A percentile compares a stretch with the other conserved stretches of the same genome.
Conservation (phyloP, 169 alveolate genomes). For the Babesia sp. region DNA sequence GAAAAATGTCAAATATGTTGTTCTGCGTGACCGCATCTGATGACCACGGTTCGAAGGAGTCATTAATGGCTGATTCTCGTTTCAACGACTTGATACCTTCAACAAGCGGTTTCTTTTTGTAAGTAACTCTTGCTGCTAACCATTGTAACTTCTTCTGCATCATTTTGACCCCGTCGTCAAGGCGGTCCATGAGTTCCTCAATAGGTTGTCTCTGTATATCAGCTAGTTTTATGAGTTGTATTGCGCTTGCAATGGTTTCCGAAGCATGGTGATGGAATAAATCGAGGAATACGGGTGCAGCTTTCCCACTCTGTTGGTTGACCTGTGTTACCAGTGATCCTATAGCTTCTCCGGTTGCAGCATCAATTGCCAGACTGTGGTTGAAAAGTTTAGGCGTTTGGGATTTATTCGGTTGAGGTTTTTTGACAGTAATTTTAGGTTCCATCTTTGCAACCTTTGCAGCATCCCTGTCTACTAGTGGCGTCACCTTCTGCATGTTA, state of each 20-base stretch:
- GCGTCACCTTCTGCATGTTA: constrained; percentile 32
- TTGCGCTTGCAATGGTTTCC: constrained; percentile 42
- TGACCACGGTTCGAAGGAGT: constrained; percentile 61
- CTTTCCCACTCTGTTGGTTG: constrained; percentile 50
- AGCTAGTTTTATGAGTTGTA: constrained; percentile 59
- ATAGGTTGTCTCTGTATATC: constrained; percentile 56
- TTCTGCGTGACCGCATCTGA: constrained; percentile 18
- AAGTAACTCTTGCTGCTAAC: constrained; percentile 55
- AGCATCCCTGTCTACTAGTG: not conserved
- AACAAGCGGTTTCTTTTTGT: constrained; percentile 49
- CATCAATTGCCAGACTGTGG: constrained; percentile 23
- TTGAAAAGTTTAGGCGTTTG: constrained; percentile 5
- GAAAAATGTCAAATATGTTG: constrained; percentile 26
- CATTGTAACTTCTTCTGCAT: constrained; percentile 39
- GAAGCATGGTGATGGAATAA: constrained; percentile 47
- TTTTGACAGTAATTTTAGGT: not conserved
- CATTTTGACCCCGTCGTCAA: constrained; percentile 39
- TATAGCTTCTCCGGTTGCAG: constrained; percentile 66
- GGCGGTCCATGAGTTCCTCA: constrained; percentile 45
- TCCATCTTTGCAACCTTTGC: not conserved
- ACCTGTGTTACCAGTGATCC: constrained; percentile 42
- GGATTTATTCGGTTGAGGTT: not conserved
- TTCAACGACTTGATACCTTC: constrained; percentile 28
- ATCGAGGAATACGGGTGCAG: constrained; percentile 60
- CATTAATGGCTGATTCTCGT: constrained; percentile 31